Conservation (phyloP, 106 monocot genomes). For the Dendrobium nobile region DNA sequence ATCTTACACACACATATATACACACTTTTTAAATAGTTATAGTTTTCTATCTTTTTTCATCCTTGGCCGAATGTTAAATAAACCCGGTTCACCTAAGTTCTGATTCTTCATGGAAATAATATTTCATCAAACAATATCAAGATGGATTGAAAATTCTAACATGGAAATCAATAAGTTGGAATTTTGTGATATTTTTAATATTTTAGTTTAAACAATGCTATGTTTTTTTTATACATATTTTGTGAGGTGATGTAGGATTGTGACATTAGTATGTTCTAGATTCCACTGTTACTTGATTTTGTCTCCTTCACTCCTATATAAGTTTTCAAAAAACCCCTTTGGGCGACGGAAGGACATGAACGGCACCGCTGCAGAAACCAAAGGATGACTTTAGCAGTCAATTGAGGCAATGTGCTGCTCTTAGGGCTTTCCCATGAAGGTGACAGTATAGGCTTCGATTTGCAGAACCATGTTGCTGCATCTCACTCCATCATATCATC, state of each 20-base stretch:
- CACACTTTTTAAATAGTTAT: too few relatives aligned
- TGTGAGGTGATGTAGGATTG: neutral
- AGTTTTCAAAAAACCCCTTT: conserved; percentile 92
- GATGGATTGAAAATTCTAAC: too few relatives aligned
- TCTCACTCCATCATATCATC: conserved; percentile 29
- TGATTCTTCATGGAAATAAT: neutral
- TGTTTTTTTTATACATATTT: neutral
- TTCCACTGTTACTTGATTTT: neutral
- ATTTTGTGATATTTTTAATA: neutral
- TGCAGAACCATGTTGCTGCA: conserved; percentile 48
- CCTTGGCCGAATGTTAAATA: neutral
- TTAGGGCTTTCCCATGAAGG: conserved; percentile 25
- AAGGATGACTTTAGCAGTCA: conserved; percentile 45
- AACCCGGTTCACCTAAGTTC: neutral
- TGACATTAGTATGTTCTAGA: neutral
- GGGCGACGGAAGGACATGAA: conserved; percentile 75
- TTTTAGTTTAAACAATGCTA: neutral
- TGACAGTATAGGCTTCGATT: conserved; percentile 20
- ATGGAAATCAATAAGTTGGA: too few relatives aligned
- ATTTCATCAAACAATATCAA: too few relatives aligned
- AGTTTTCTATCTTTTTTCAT: neutral
- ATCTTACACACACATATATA: neutral
- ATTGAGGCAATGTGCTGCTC: conserved; percentile 18
- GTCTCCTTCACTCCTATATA: conserved; percentile 41
- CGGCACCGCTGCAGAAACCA: conserved; percentile 27